phyloP scores from a whole-genome alignment of 75 land plant species.

The Adiantum capillusveneris region DNA sequence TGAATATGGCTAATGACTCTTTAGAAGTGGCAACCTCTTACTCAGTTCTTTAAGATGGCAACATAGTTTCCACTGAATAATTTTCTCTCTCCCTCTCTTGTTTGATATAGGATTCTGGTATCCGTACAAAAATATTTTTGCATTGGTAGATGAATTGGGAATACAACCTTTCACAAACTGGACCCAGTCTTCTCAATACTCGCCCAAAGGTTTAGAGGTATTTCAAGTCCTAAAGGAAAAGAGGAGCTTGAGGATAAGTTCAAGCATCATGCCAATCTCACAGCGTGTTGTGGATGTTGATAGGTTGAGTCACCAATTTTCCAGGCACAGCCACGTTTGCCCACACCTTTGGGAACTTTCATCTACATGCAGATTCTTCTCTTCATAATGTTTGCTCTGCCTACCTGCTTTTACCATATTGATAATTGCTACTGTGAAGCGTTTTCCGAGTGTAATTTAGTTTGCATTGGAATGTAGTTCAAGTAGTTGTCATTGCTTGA shows the following conservation, averaged over 20 bases:
- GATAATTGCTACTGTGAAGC: background rate
- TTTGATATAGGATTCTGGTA: conserved; percentile 62
- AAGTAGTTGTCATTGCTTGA: conserved; percentile 52
- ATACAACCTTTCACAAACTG: conserved; percentile 71
- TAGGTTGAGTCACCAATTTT: conserved; percentile 84
- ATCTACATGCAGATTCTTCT: conserved; percentile 55
- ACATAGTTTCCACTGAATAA: too few relatives aligned
- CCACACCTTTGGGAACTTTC: conserved; percentile 73
- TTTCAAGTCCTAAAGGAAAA: background rate
- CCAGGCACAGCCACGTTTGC: conserved; percentile 60
- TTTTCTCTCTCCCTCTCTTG: too few relatives aligned
- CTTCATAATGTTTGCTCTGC: background rate
- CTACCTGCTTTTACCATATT: too few relatives aligned
- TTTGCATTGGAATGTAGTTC: conserved; percentile 34
- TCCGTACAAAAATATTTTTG: conserved; percentile 70
- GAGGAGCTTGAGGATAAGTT: too few relatives aligned
- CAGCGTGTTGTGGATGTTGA: too few relatives aligned
- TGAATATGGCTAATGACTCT: too few relatives aligned
- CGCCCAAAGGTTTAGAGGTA: conserved; percentile 76
- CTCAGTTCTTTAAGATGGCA: too few relatives aligned
- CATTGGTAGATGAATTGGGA: conserved; percentile 68
- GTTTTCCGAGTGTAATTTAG: background rate
- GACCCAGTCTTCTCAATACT: conserved; percentile 66
- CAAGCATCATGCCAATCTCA: too few relatives aligned
- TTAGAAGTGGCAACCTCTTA: too few relatives aligned